Evolutionary conservation across 1,139 yeast species (phyloP), one percentile per base, ranked within the genome.

Genomic region (Taphrina communis): DNA sequence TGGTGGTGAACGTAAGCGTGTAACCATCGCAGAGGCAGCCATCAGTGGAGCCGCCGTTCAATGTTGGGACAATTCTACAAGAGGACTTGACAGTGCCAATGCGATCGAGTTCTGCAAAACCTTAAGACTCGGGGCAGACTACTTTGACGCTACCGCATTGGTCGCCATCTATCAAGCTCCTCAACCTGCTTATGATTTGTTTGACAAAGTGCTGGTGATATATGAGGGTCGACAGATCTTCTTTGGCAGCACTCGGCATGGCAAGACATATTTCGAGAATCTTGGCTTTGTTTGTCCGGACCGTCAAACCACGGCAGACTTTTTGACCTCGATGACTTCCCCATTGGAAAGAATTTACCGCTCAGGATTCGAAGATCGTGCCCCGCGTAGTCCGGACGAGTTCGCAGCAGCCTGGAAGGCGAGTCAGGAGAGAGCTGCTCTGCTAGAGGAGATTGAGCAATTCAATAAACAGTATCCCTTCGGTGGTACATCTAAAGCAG

Each of bases 151-250:
- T 19, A 83, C 93, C 38, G 86, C 91, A 1, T 79, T 89, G 62
- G 88, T 90, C 72, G 91, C 96, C 38, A 87, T 90, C 70, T 90
- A 90, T 78, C 96, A 90, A 80, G 90, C 93, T 73, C 86, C 91
- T 42, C 91, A 88, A 79, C 89, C 85, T 75, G 89, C 89, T 73
- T 90, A 89, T 76, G 86, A 88, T 70, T 78, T 86, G 70, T 90
- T 90, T 75, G 93, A 89, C 78, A 86, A 88, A 72, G 95, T 88
- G 12, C 80, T 86, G 53, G 86, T 90, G 21, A 79, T 90, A 55
- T 89, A 89, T 75, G 88, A 85, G 72, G 96, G 97, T 66, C 84
- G 87, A 74, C 95, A 90, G 78, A 87, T 90, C 69, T 90, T 77
- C 78, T 89, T 82, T 75, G 97, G 97, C 71, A 83, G 84, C 53